Base-by-base conservation (phyloP, 495 filamentous ascomycete species). In the Aspergillus cristatus region DNA sequence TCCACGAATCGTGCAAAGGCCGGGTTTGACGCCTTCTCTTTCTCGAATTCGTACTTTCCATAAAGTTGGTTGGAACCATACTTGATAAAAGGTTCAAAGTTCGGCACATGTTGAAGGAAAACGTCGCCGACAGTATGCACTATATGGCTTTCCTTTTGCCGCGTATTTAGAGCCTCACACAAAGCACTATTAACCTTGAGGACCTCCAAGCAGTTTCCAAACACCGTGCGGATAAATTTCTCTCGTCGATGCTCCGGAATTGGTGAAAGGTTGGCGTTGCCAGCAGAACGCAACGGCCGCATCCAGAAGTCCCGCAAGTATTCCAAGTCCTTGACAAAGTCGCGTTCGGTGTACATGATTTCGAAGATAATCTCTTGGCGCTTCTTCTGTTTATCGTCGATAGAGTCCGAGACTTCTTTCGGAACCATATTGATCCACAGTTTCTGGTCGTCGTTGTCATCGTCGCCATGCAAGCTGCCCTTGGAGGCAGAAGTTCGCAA, bases 241-340 rank as follows among this genome's bases (percentile, higher is more conserved):
- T 96, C 93, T 37, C 86, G 76, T 29, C 87, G 76, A 43, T 85
- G 76, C 48, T 90, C 81, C 4, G 93, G 90, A 38, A 99, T 90
- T 3, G 87, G 87, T 6, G 90, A 96, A 17, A 71, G 69, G 28
- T 71, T 79, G 13, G 75, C 70, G 13, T 74, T 72, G 38, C 73
- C 76, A 6, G 67, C 69, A 16, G 76, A 76, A 36, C 86, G 80
- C 37, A 99, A 61, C 3, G 93, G 93, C 46, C 86, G 77, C 69
- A 97, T 94, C 93, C 93, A 99, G 74, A 97, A 97, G 64, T 99
- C 93, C 41, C 90, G 79, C 18, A 99, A 63, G 53, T 99, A 99
- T 55, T 99, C 93, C 47, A 99, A 69, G 55, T 99, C 93, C 67
- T 99, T 99, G 56, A 99, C 93, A 48, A 99, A 99, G 61, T 99